Evolutionary conservation across 2,329 filamentous ascomycete species (phyloP).

Genomic region (Beauveria sp.): DNA sequence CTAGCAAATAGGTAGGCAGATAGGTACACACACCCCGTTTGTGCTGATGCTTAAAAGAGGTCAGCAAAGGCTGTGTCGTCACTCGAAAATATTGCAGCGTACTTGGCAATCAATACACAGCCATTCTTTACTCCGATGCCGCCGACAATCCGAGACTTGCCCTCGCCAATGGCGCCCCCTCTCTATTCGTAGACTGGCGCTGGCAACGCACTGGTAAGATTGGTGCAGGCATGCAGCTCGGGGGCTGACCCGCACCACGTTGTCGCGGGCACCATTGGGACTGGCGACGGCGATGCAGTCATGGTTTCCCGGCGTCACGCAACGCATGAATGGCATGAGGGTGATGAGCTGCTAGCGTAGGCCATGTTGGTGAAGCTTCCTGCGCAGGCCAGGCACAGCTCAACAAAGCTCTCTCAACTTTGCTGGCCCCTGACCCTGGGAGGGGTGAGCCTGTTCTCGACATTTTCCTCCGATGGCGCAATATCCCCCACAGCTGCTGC

Average conservation of each 20-base stretch:
- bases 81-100: background rate
- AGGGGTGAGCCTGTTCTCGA: background rate
- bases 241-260: slow-evolving; percentile 7
- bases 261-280: slow-evolving; percentile 8
- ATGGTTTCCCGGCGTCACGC: slow-evolving; percentile 1
- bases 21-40: background rate
- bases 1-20: background rate
- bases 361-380: too few relatives aligned
- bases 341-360: too few relatives aligned
- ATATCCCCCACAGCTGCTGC: slow-evolving; percentile 6
- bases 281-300: slow-evolving; percentile 1
- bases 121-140: background rate
- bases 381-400: background rate
- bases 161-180: background rate
- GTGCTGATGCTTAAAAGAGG: background rate
- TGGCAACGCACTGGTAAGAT: too few relatives aligned
- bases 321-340: background rate
- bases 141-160: slow-evolving; percentile 1
- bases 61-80: background rate
- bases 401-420: background rate
- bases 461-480: slow-evolving; percentile 8
- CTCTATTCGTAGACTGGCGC: too few relatives aligned
- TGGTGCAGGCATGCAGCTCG: background rate
- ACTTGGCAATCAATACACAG: background rate
- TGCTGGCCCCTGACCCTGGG: background rate